Conservation (phyloP, 1,284 basidiomycete genomes). For the Fomitopsis betulina region DNA sequence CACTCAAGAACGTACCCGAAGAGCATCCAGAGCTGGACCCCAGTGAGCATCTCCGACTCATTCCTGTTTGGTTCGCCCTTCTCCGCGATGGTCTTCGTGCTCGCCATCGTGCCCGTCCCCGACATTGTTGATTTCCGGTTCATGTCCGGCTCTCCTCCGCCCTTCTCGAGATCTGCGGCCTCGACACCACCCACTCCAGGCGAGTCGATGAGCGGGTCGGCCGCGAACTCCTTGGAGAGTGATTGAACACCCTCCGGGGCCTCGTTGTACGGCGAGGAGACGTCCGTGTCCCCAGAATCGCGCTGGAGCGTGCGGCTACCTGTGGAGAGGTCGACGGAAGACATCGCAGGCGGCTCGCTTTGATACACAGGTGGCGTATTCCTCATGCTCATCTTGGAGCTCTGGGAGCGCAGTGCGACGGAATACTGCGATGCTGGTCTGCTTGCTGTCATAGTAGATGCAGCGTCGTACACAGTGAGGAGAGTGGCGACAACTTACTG, state of each 20-base stretch:
- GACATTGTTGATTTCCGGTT: background rate
- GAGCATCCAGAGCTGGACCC: background rate
- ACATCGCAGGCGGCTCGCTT: background rate
- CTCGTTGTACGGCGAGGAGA: background rate
- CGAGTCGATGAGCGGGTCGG: background rate
- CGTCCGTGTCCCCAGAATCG: background rate
- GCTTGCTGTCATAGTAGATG: too few relatives aligned
- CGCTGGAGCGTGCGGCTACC: background rate
- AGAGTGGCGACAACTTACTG: background rate
- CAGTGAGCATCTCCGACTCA: background rate
- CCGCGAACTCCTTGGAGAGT: background rate
- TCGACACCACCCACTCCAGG: background rate
- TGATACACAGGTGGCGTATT: background rate
- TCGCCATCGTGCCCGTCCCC: background rate
- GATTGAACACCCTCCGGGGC: background rate
- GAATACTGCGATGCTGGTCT: too few relatives aligned
- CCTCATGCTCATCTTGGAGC: background rate
- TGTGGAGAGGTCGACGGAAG: background rate
- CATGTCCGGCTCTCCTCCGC: background rate
- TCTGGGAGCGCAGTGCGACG: background rate
- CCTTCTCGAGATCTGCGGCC: background rate
- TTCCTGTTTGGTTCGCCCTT: background rate
- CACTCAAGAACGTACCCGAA: background rate
- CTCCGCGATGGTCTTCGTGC: background rate
- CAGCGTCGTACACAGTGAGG: too few relatives aligned